Evolutionary conservation across 768 basidiomycete species (phyloP).

Genomic region (Termitomyces sp.): DNA sequence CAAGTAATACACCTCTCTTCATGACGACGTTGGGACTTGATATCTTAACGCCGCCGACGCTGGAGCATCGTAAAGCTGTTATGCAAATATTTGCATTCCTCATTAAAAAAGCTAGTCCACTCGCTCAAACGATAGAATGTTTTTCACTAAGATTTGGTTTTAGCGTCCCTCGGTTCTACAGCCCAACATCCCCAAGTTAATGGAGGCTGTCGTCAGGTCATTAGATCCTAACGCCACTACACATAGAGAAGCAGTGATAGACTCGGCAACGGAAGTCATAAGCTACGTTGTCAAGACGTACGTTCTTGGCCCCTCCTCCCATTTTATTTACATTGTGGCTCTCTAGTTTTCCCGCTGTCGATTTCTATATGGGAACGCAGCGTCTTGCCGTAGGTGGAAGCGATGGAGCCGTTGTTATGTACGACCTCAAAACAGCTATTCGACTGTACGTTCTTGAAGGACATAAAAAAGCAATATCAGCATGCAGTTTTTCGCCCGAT

Average conservation of each 20-base stretch:
- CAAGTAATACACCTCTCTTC: conserved; percentile 79
- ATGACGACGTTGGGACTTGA: conserved; percentile 93
- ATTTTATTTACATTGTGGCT: background rate
- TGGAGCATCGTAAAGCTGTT: conserved; percentile 79
- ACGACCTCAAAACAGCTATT: conserved; percentile 94
- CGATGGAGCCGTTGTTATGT: conserved; percentile 94
- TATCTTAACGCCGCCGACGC: conserved; percentile 69
- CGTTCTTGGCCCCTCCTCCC: conserved; percentile 13
- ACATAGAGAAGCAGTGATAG: conserved; percentile 78
- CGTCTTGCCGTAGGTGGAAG: conserved; percentile 89
- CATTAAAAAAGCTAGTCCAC: conserved; percentile 70
- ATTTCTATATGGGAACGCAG: conserved; percentile 85
- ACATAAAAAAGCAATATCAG: conserved; percentile 75
- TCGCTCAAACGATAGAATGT: background rate
- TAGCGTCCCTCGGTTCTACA: conserved; percentile 84
- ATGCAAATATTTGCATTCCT: conserved; percentile 93
- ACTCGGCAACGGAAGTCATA: conserved; percentile 90
- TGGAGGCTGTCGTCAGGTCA: conserved; percentile 95
- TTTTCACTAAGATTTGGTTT: background rate
- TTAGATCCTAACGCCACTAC: conserved; percentile 83
- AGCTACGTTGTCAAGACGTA: conserved; percentile 93
- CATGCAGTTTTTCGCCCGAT: conserved; percentile 91
- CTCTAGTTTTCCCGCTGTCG: conserved; percentile 83
- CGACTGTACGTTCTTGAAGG: conserved; percentile 93
- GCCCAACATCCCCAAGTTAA: conserved; percentile 74